Evolutionary conservation across 2,329 filamentous ascomycete species (phyloP).

Genomic region (Aureobasidium subglaciale): DNA sequence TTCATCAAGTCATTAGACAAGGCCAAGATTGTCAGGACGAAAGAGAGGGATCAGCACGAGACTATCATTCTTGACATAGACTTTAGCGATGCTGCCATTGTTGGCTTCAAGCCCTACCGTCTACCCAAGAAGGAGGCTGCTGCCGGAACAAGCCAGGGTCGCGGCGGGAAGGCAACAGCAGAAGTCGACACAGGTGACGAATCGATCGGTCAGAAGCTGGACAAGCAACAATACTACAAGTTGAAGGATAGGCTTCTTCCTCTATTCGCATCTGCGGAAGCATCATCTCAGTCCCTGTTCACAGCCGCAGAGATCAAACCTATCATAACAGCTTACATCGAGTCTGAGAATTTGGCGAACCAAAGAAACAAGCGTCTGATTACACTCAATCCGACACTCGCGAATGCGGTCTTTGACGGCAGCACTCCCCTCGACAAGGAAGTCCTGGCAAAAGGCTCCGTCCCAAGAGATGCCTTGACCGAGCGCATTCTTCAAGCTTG

Average conservation of each 20-base stretch:
- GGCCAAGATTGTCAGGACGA: slow-evolving; percentile 53
- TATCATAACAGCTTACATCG: slow-evolving; percentile 51
- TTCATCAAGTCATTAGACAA: slow-evolving; percentile 64
- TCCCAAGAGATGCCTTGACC: slow-evolving; percentile 53
- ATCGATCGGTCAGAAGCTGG: slow-evolving; percentile 42
- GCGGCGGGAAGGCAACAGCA: slow-evolving; percentile 32
- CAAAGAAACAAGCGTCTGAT: slow-evolving; percentile 55
- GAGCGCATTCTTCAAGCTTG: slow-evolving; percentile 52
- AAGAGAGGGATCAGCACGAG: slow-evolving; percentile 58
- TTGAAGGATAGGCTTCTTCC: slow-evolving; percentile 52
- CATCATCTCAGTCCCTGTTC: slow-evolving; percentile 44
- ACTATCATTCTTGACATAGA: slow-evolving; percentile 59
- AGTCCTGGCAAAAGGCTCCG: slow-evolving; percentile 50
- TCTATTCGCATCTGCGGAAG: slow-evolving; percentile 46
- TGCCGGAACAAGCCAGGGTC: slow-evolving; percentile 31
- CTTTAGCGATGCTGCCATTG: slow-evolving; percentile 49
- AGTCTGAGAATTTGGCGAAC: slow-evolving; percentile 50
- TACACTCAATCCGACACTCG: slow-evolving; percentile 55
- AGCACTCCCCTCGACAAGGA: slow-evolving; percentile 47
- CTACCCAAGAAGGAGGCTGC: slow-evolving; percentile 51
- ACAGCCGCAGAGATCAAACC: slow-evolving; percentile 53
- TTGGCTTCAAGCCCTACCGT: slow-evolving; percentile 54
- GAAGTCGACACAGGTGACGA: slow-evolving; percentile 32
- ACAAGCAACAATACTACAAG: slow-evolving; percentile 48
- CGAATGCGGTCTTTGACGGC: slow-evolving; percentile 54